Evolutionary conservation across 2,329 filamentous ascomycete species (phyloP), one percentile per base, ranked within the genome.

Genomic region (Aplosporella prunicola): DNA sequence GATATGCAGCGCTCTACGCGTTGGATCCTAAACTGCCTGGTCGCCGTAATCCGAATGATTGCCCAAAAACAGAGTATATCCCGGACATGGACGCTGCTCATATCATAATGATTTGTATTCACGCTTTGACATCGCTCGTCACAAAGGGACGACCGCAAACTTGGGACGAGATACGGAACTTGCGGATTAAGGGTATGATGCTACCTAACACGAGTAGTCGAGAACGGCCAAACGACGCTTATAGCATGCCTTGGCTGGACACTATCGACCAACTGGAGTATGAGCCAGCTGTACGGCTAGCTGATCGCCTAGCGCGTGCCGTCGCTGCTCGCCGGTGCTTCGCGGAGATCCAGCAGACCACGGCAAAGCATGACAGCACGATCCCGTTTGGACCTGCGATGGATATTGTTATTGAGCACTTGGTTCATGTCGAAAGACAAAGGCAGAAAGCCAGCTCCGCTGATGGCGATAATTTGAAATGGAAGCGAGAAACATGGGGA

Each of bases 251-350:
- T n/a, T n/a, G 13, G 49, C 42, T 45, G 8, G 57, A 60, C 18
- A 51, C 53, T 15, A 29, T 16, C n/a, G 57, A 72, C 46, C 60
- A 57, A 24, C 52, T 72, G 10, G 69, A 72, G 42, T 65, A 72
- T 49, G 68, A 71, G 25, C 57, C 68, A 17, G 69, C 67, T 13
- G 48, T 72, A 29, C 64, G 68, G 15, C 55, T 75, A 20, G 55
- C 67, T n/a, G 61, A 61, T 32, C 63, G 67, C 9, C 50, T 75
- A 22, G 59, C 69, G 15, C 60, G 63, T 34, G 69, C 61, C 32
- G 61, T 75, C 32, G 64, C 63, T 5, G 64, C 64, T 14, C 63
- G 69, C 8, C 53, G 62, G 28, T 68, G 67, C 22, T 70, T 68
- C 38, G 51, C 67, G 42, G 66, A 69, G 40, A 67, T 71, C 28